Evolutionary conservation across 495 filamentous ascomycete genomes (phyloP), one percentile per base, ranked within the genome.

Genomic region (Hypoxylon lenormandii): DNA sequence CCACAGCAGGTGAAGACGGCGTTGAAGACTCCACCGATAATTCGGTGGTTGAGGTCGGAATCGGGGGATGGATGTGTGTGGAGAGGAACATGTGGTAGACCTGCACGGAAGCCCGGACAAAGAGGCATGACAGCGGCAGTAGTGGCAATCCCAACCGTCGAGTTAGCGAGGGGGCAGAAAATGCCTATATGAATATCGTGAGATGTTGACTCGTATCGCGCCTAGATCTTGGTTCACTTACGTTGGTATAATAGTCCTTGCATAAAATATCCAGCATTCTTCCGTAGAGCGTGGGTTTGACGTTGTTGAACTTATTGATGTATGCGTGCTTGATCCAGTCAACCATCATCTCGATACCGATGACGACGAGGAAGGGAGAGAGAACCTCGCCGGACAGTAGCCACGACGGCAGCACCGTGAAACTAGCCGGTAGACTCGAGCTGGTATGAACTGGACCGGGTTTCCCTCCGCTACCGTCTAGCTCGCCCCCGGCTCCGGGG

Each of bases 71-170:
- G 12, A 96, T 80, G 64, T 96, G 86, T 0, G 91, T 92, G 5
- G 94, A 90, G 10, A 98, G 86, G 78, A 98, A 96, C 94, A 97
- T 97, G 78, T 97, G 91, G 78, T 99, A 99, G 10, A 94, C 97
- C 76, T 99, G 95, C 16, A 98, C 85, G 2, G 91, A 92, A 36
- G 96, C 91, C 23, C 95, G 89, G 75, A 99, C 94, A 80, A 98
- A 98, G 53, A 99, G 90, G 71, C 92, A 97, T 5, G 93, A 91
- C 13, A 99, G 82, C 0, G 95, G 95, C 51, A 99, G 88, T 26
- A 99, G 89, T 0, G 95, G 95, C 1, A 99, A 85, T 22, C 95
- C 95, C 12, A 99, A 84, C 15, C 95, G 89, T 51, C 92, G 91
- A 7, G 92, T 97, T 1, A 99, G 82, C 55, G 92, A 78, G 8